A percentile compares a stretch with the other conserved stretches of the same genome.
Evolutionary conservation across 1,284 basidiomycete genomes (phyloP).

Genomic region (Chalciporus sp.): DNA sequence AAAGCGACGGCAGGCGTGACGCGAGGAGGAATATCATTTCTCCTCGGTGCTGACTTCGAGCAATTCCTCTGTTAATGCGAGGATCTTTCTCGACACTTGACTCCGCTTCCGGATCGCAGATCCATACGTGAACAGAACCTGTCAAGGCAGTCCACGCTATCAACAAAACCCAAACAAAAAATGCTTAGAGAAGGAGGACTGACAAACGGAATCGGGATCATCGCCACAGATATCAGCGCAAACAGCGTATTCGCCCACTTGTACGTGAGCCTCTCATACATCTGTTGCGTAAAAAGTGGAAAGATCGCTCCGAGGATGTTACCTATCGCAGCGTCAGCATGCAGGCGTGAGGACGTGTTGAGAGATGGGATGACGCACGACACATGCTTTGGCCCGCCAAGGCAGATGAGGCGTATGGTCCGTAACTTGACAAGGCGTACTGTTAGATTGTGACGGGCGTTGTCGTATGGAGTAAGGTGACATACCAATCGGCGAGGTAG

Average conservation of each 20-base stretch:
- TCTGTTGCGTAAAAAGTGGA: slow-evolving; percentile 65
- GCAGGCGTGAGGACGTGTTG: slow-evolving; percentile 7
- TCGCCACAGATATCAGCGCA: slow-evolving; percentile 56
- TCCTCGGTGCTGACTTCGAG: neutral
- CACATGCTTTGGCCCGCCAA: slow-evolving; percentile 76
- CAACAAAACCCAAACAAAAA: neutral
- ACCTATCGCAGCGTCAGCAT: slow-evolving; percentile 37
- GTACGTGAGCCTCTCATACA: slow-evolving; percentile 63
- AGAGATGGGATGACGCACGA: slow-evolving; percentile 43
- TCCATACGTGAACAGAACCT: slow-evolving; percentile 65
- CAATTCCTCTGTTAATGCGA: slow-evolving; percentile 28
- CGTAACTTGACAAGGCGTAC: slow-evolving; percentile 49
- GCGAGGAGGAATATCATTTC: neutral
- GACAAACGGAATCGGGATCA: slow-evolving; percentile 72
- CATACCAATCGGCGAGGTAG: slow-evolving; percentile 74
- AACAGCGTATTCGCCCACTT: slow-evolving; percentile 76
- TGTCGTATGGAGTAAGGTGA: neutral
- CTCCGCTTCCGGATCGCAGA: slow-evolving; percentile 61
- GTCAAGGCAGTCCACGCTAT: neutral
- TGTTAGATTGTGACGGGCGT: too few species aligned
- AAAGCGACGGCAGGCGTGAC: too few species aligned
- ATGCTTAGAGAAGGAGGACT: slow-evolving; percentile 24
- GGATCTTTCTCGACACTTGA: slow-evolving; percentile 54
- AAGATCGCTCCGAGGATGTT: slow-evolving; percentile 62
- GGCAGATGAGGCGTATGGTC: slow-evolving; percentile 75